Evolutionary conservation across 805 yeast genomes (phyloP).

Genomic region (Kuraishia ogatae): DNA sequence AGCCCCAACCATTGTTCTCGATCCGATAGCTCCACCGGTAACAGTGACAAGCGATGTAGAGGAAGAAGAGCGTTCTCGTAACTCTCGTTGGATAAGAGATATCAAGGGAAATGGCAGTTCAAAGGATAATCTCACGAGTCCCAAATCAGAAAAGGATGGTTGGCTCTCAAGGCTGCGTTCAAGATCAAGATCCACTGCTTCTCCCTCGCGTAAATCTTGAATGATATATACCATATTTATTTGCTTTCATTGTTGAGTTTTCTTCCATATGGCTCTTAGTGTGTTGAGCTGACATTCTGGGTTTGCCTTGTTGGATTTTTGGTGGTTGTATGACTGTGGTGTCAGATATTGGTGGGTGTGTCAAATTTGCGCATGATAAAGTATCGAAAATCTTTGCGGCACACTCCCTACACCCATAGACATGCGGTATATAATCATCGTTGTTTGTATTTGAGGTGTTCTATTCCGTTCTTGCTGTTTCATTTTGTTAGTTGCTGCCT

Average conservation of each 20-base stretch:
- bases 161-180: constrained; percentile 1
- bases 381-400: neutral
- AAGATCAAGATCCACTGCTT: neutral
- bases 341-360: neutral
- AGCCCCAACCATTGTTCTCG: neutral
- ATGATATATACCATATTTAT: neutral
- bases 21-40: neutral
- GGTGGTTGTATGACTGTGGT: neutral
- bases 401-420: neutral
- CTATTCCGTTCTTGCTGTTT: neutral
- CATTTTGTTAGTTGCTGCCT: neutral
- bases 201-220: neutral
- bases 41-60: neutral
- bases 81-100: neutral
- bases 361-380: neutral
- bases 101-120: neutral
- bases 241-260: too few species aligned
- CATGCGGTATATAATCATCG: neutral
- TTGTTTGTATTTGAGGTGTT: neutral
- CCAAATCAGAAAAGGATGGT: neutral
- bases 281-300: neutral
- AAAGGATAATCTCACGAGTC: neutral
- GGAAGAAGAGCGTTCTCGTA: neutral
- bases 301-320: neutral
- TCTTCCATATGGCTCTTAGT: neutral